Evolutionary conservation across 768 basidiomycete genomes (phyloP), one percentile per base, ranked within the genome.

Genomic region (Suillus spraguei): DNA sequence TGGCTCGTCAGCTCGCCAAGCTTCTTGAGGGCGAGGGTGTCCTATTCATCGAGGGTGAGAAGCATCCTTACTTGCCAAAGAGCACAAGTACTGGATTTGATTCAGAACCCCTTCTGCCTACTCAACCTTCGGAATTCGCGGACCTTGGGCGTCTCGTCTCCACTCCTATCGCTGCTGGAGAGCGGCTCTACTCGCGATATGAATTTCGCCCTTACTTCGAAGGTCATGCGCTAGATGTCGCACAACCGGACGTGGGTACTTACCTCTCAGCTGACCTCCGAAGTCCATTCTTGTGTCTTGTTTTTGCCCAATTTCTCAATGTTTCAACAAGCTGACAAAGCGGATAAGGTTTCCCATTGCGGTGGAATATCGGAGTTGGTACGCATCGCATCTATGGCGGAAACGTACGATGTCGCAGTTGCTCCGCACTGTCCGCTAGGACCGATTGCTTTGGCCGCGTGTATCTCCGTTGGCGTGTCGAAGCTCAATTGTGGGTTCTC

Each of bases 351-450:
- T 22, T 78, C 83, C 1, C 86, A 87, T 65, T 86, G 85, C 42
- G 85, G 87, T 32, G 85, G 87, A 4, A 89, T 89, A 69, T 78
- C 77, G 46, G 86, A 89, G 70, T 74, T 85, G 6, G 80, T 83
- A 49, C 80, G 84, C 49, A 85, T 89, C 24, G 85, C 87, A 6
- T 76, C 80, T 28, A 75, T 88, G 67, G 82, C 83, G 1, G 87
- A 89, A 72, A 86, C 83, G 4, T 91, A 90, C 70, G 91, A 91
- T 65, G 85, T 91, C 60, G 89, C 84, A 13, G 70, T 88, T 59
- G 90, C 88, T 0, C 89, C 90, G 5, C 89, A 91, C 69, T 90
- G 88, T 74, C 89, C 90, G 2, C 69, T 89, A 2, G 88, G 88
- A 0, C 90, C 89, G 0, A 84, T 92, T 36, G 87, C 89, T 0